phyloP scores from a whole-genome alignment of 139 green algal species.

The Chlamydomonas sphaeroides region DNA sequence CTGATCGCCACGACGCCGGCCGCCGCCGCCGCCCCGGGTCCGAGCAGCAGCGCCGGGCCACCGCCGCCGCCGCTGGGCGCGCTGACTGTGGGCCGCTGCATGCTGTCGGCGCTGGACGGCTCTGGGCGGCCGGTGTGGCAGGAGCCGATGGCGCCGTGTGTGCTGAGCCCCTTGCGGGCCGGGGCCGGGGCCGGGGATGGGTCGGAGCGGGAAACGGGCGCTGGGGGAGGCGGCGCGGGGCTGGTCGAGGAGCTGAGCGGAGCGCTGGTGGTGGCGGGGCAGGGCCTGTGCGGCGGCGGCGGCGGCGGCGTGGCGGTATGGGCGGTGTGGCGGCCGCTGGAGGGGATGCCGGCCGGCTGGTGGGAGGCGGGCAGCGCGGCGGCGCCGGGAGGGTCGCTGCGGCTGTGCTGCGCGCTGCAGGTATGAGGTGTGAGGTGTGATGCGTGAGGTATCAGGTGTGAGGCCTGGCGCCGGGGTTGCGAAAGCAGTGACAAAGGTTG shows the following conservation, averaged over 20 bases:
- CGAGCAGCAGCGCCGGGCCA: background rate
- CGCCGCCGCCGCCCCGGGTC: background rate
- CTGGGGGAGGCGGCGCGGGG: too few relatives aligned
- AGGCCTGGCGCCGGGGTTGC: too few relatives aligned
- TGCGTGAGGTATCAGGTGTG: too few relatives aligned
- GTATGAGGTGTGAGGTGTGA: too few relatives aligned
- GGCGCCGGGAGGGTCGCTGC: background rate
- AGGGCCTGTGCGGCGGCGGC: background rate
- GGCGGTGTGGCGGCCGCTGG: background rate
- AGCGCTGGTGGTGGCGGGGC: background rate
- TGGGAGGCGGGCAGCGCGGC: conserved; percentile 17
- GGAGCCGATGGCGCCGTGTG: background rate
- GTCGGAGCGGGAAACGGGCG: background rate
- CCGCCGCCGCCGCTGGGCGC: background rate
- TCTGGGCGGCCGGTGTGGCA: background rate
- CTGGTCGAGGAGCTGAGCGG: too few relatives aligned
- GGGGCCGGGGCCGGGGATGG: background rate
- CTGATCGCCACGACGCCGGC: background rate
- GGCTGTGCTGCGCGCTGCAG: conserved; percentile 7
- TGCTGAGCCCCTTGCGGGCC: background rate
- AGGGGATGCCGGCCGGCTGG: background rate
- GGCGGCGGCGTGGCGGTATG: background rate
- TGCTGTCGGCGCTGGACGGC: background rate
- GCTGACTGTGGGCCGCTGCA: background rate
- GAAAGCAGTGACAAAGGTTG: too few relatives aligned